Base-by-base conservation (phyloP, 208 protist species). In the Blastocrithidia nonstop region DNA sequence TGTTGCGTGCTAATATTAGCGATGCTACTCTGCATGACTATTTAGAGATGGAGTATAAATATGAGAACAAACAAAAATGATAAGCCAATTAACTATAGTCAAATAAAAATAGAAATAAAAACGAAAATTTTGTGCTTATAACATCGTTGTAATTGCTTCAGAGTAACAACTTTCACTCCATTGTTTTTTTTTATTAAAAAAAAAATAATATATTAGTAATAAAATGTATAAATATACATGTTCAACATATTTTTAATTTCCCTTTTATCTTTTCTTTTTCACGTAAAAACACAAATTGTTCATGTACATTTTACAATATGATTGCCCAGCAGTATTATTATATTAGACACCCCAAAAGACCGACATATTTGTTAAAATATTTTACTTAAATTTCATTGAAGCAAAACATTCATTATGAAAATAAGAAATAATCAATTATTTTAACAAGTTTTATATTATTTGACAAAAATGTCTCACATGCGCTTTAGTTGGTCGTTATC, bases 21-120 rank as follows among this genome's bases (percentile, higher is more conserved):
- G 63, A 73, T 7, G 78, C 67, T 8, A 75, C 70, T 7, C 80
- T 58, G 38, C 39, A 42, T 36, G 73, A 90, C 49, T 82, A 83
- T 45, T 60, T n/a, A n/a, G n/a, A n/a, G n/a, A n/a, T n/a, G n/a
- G n/a, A n/a, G n/a, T n/a, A n/a, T n/a, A n/a, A n/a, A n/a, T n/a
- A n/a, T n/a, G n/a, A n/a, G n/a, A n/a, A n/a, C n/a, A n/a, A n/a
- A n/a, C n/a, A n/a, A n/a, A n/a, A n/a, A 64, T 23, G 57, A 57
- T 43, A 66, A 57, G 4, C 49, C 48, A 35, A 41, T 26, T 28
- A 39, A 26, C 4, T 66, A 67, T 19, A 45, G 28, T 23, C 11
- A 21, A 50, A 65, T 37, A 65, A 65, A 37, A 51, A 22, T 25
- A 54, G 16, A n/a, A n/a, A n/a, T n/a, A n/a, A n/a, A n/a, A n/a